These are phyloP conservation scores for Exophiala phaeomuriformis DNA, from an alignment of 2,329 filamentous ascomycete species.

Conservation along the genomic window DNA sequence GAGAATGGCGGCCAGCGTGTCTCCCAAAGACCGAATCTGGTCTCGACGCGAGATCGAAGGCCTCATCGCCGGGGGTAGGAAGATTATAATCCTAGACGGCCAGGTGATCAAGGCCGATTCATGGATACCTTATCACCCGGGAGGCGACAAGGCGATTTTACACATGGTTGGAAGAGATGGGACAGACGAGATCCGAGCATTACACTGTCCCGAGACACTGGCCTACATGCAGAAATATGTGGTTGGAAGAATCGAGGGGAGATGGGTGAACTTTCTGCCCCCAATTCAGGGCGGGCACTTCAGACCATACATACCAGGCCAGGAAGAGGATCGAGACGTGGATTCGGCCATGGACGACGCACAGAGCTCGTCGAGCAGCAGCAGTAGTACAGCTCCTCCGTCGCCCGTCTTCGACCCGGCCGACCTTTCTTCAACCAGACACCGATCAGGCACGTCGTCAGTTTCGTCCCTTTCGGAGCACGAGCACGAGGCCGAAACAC, in stretches of 20 bases:
- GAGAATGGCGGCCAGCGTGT: conserved; percentile 4
- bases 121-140: conserved; percentile 85
- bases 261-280: conserved; percentile 80
- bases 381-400: conserved; percentile 41
- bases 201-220: conserved; percentile 74
- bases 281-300: conserved; percentile 87
- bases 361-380: conserved; percentile 24
- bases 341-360: conserved; percentile 25
- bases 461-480: conserved; percentile 54
- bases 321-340: conserved; percentile 35
- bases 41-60: conserved; percentile 65
- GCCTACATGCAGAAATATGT: conserved; percentile 72
- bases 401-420: conserved; percentile 65
- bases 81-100: conserved; percentile 72
- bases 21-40: conserved; percentile 45
- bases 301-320: conserved; percentile 31
- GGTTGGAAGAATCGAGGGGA: conserved; percentile 72
- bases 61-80: conserved; percentile 72
- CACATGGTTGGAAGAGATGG: conserved; percentile 94
- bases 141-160: conserved; percentile 79
- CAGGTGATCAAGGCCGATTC: conserved; percentile 79
- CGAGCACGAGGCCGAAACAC: conserved; percentile 34
- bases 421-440: conserved; percentile 9
- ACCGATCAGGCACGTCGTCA: conserved; percentile 46
- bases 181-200: conserved; percentile 82